These are phyloP conservation scores for Dictyostelium discoideum DNA, from an alignment of 78 protist genomes.

Conservation along the genomic window DNA sequence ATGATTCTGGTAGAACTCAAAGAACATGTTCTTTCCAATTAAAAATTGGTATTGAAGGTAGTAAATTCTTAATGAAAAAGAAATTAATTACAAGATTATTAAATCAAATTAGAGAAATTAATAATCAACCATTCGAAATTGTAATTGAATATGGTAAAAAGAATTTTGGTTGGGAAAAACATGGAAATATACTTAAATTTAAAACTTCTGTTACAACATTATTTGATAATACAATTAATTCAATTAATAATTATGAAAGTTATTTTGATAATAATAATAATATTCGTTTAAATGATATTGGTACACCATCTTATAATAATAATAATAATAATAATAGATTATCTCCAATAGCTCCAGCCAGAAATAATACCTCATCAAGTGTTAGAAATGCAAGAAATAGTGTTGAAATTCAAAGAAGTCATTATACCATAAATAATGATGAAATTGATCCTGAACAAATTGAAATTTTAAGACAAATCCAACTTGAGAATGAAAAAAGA, in stretches of 20 bases:
- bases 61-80: constrained; percentile 36
- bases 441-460: neutral
- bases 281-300: neutral
- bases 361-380: neutral
- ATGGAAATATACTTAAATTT: constrained; percentile 22
- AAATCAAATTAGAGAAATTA: constrained; percentile 9
- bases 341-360: neutral
- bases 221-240: constrained; percentile 13
- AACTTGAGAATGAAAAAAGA: neutral
- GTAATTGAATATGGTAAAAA: constrained; percentile 68
- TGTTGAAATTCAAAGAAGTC: neutral
- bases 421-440: neutral
- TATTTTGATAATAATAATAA: neutral
- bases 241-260: neutral
- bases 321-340: neutral
- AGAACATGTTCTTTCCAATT: neutral
- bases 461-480: neutral
- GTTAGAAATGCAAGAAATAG: neutral
- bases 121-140: constrained; percentile 55
- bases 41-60: constrained; percentile 54
- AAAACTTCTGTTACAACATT: constrained; percentile 14
- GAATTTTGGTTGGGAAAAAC: constrained; percentile 70
- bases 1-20: neutral
- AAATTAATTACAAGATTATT: constrained; percentile 11
- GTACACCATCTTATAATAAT: neutral